Base-by-base conservation (phyloP, 2,329 filamentous ascomycete species). In the Beauveria australis region DNA sequence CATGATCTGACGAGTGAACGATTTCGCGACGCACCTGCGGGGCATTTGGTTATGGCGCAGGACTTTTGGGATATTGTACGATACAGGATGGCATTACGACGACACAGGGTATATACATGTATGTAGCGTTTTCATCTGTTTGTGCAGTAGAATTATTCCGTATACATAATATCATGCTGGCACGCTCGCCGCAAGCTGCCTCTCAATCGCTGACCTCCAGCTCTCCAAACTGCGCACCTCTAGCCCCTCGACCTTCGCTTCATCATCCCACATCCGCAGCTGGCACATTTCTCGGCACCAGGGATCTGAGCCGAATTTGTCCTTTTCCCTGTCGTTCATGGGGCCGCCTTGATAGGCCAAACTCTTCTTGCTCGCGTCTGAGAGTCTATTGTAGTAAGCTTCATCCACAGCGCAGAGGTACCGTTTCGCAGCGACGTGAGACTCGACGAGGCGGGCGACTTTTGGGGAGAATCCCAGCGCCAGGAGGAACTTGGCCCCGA, bases 211-310 rank as follows among this genome's bases (percentile, higher is more conserved):
- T 9, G 28, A 28, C 28, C 28, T 28, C 28, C 28, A 28, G 8
- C 28, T 28, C 28, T 28, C 28, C 8, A 28, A 9, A 28, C 8
- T 28, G 8, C 28, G 28, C 8, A 28, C 28, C 8, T 28, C 28
- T 28, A 28, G 28, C 28, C 28, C 28, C 28, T 28, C 28, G 28
- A 28, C 58, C 43, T 65, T 65, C 19, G 64, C 64, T n/a, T 60
- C 63, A 22, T 65, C 64, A 47, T 65, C 64, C 64, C 64, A 64
- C 19, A 30, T 59, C 22, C 64, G 26, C 22, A 66, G 54, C 51
- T 58, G 60, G 22, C 64, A 64, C 64, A 66, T 66, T 18, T 64
- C 64, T 12, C 14, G 5, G 44, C 64, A 63, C 64, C 61, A 64
- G 28, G 41, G 12, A 1, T 53, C 61, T 14, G 56, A 19, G 1